Percentiles rank a stretch among this genome's conserved stretches.
Conservation (phyloP, 495 filamentous ascomycete genomes). For the Tuber magnatum region DNA sequence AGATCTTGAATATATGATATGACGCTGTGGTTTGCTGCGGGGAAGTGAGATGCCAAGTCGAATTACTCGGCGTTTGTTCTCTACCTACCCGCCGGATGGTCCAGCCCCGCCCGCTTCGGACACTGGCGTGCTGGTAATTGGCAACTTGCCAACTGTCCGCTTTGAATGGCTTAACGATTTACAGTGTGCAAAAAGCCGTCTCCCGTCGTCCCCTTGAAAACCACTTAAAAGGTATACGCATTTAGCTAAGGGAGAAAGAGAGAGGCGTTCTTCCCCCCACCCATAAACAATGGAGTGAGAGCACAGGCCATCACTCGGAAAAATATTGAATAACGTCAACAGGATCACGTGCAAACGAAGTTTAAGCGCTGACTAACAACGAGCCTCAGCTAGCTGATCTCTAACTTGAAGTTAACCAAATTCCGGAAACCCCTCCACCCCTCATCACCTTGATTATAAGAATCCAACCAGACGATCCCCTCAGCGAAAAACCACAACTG, state of each 20-base stretch:
- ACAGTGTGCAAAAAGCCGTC: not conserved
- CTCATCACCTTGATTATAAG: conserved; percentile 23
- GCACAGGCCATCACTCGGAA: not conserved
- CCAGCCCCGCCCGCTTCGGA: no score
- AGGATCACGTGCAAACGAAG: not conserved
- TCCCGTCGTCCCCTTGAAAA: not conserved
- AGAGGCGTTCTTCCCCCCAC: not conserved
- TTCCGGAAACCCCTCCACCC: conserved; percentile 26
- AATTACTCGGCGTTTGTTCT: not conserved
- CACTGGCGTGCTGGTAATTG: not conserved
- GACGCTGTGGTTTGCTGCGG: no score
- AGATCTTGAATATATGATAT: no score
- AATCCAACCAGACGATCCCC: conserved; percentile 8
- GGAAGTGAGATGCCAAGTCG: not conserved
- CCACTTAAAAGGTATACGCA: not conserved
- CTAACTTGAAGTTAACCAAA: conserved; percentile 13
- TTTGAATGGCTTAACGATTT: not conserved
- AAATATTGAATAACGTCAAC: not conserved
- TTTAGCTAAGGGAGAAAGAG: not conserved
- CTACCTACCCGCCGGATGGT: not conserved
- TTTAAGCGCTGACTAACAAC: not conserved
- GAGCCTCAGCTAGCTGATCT: not conserved
- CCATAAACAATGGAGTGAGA: not conserved
- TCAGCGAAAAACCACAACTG: not conserved
- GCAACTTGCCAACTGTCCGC: not conserved